phyloP scores from a whole-genome alignment of 2,329 filamentous ascomycete species.

The Xylariaceae sp. region DNA sequence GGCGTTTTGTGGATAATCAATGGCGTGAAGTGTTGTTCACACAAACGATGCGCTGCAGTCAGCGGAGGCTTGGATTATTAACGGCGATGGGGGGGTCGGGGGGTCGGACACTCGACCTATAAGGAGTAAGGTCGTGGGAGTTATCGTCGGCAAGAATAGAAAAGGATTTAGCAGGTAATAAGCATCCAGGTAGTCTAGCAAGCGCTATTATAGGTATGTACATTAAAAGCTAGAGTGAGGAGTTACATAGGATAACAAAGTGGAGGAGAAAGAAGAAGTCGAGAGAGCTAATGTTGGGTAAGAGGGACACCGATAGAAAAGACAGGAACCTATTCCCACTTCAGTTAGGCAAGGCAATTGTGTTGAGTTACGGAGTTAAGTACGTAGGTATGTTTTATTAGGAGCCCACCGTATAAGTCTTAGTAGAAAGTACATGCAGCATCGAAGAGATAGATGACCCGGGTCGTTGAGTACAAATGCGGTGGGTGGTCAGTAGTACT shows the following conservation, averaged over 20 bases:
- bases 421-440: no score
- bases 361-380: no score
- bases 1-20: slow-evolving; percentile 1
- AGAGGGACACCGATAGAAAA: no score
- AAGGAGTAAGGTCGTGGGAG: slow-evolving; percentile 17
- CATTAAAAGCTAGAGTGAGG: slow-evolving; percentile 2
- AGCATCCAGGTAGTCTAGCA: slow-evolving; percentile 19
- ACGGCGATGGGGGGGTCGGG: slow-evolving; percentile 17
- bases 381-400: no score
- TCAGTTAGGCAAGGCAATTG: no score
- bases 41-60: slow-evolving; percentile 30
- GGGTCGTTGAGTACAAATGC: no score
- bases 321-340: no score
- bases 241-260: not conserved
- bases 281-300: no score
- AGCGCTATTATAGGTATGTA: slow-evolving; percentile 4
- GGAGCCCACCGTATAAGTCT: no score
- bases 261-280: not conserved
- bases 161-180: slow-evolving; percentile 25
- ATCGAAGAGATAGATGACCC: no score
- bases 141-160: slow-evolving; percentile 6
- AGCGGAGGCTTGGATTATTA: slow-evolving; percentile 35
- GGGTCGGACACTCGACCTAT: slow-evolving; percentile 17
- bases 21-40: slow-evolving; percentile 13
- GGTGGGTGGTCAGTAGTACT: no score